phyloP scores from a whole-genome alignment of 2,329 filamentous ascomycete genomes.

The Trichoderma cornu-damae region DNA sequence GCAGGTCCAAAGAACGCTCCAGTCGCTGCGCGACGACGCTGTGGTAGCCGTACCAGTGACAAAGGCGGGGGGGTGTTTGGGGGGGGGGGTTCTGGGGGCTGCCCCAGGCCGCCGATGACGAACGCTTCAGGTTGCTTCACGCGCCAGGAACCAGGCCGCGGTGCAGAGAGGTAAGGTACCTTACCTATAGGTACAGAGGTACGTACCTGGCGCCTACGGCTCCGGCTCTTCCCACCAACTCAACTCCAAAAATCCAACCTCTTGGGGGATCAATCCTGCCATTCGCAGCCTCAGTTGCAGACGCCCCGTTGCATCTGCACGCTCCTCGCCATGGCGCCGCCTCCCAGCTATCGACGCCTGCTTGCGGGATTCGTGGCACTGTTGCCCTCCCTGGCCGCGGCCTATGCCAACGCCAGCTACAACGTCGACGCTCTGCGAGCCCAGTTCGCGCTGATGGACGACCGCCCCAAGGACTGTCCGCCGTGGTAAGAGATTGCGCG shows the following conservation, averaged over 20 bases:
- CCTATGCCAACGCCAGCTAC: conserved; percentile 50
- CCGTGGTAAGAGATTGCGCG: conserved; percentile 56
- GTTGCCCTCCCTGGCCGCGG: conserved; percentile 38
- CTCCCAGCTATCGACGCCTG: conserved; percentile 35
- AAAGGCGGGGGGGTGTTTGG: conserved; percentile 4
- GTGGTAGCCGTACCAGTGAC: conserved; percentile 10
- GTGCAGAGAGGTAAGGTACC: too few species aligned
- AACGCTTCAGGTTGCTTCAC: conserved; percentile 4
- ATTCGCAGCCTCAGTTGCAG: conserved; percentile 9
- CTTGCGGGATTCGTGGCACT: conserved; percentile 37
- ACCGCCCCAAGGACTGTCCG: conserved; percentile 70
- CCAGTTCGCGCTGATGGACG: conserved; percentile 65
- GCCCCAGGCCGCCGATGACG: conserved; percentile 19
- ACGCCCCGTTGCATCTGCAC: conserved; percentile 21
- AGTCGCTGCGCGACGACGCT: background rate
- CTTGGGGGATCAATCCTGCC: background rate
- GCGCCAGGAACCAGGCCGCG: conserved; percentile 16
- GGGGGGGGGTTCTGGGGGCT: conserved; percentile 3
- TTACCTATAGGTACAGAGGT: too few species aligned
- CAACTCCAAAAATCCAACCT: background rate
- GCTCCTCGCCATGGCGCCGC: conserved; percentile 38
- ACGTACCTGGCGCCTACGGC: conserved; percentile 4
- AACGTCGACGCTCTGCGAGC: conserved; percentile 56
- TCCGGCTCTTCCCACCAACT: conserved; percentile 2
- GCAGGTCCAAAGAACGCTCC: conserved; percentile 6